phyloP scores from a whole-genome alignment of 345 rosid genomes.

The Arabidopsis suecica region DNA sequence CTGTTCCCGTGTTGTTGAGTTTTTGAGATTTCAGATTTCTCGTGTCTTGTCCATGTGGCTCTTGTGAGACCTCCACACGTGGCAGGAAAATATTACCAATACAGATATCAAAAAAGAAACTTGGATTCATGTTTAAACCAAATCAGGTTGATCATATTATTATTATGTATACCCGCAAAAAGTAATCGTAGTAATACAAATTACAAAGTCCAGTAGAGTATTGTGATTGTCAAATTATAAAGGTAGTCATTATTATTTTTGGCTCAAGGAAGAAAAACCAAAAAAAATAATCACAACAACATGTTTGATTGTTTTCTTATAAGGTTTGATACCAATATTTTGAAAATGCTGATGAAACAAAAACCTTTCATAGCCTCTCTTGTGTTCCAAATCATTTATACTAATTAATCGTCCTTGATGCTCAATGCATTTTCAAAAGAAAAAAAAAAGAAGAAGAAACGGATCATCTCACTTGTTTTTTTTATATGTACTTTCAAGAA shows the following conservation, averaged over 20 bases:
- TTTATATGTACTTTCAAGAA: constrained; percentile 3
- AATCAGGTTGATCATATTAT: neutral
- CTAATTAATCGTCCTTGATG: constrained; percentile 43
- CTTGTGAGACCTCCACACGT: constrained; percentile 22
- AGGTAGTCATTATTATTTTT: neutral
- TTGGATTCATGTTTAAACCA: constrained; percentile 1
- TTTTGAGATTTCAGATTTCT: constrained; percentile 29
- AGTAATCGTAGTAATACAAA: neutral
- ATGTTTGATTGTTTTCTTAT: neutral
- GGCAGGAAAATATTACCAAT: neutral
- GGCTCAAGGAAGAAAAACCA: constrained; percentile 5
- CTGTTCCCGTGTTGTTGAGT: constrained; percentile 33
- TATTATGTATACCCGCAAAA: neutral
- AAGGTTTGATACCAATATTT: neutral
- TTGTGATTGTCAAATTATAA: neutral
- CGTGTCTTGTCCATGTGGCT: constrained; percentile 40
- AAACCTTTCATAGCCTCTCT: neutral
- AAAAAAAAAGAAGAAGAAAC: too few species aligned
- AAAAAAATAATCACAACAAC: neutral
- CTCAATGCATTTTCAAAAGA: constrained; percentile 36
- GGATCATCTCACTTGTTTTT: too few species aligned
- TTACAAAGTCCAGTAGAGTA: constrained; percentile 4
- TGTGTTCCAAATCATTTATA: constrained; percentile 22
- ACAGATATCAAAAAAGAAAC: neutral
- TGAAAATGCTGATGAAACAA: neutral